phyloP scores from a whole-genome alignment of 805 yeast species.

The Wickerhamomyces kurtzmanii region DNA sequence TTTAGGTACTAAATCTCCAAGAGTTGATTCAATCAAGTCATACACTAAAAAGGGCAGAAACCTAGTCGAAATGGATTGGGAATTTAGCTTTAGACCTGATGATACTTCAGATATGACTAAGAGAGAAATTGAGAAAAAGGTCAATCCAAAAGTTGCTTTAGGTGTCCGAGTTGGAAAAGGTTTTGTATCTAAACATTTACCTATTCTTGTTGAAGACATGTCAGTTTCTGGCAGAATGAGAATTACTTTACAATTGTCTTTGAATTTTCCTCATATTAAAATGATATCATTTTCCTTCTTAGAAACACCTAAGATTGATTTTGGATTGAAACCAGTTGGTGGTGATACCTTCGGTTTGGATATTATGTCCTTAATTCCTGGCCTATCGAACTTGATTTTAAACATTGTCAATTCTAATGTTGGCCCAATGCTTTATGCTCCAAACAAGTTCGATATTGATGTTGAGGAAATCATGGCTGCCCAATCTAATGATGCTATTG shows the following conservation, averaged over 20 bases:
- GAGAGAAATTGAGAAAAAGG: conserved; percentile 56
- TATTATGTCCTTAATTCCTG: conserved; percentile 78
- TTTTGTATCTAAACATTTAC: conserved; percentile 63
- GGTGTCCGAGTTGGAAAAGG: conserved; percentile 80
- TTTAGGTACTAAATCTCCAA: conserved; percentile 73
- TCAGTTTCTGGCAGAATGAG: conserved; percentile 63
- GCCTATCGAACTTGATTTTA: conserved; percentile 64
- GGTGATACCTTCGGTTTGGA: conserved; percentile 85
- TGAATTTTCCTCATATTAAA: conserved; percentile 71
- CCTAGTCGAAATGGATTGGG: conserved; percentile 77
- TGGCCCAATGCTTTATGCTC: conserved; percentile 76
- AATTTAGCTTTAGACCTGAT: conserved; percentile 70
- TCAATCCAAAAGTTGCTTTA: conserved; percentile 73
- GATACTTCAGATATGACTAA: conserved; percentile 81
- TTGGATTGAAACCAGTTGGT: conserved; percentile 77
- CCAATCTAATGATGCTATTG: conserved; percentile 57
- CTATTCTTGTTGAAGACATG: conserved; percentile 77
- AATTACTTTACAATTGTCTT: conserved; percentile 49
- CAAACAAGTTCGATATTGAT: conserved; percentile 68
- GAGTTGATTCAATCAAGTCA: conserved; percentile 61
- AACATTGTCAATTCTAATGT: conserved; percentile 57
- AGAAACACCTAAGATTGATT: conserved; percentile 73
- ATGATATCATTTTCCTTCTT: conserved; percentile 61
- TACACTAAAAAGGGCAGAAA: conserved; percentile 61
- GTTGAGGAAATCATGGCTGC: conserved; percentile 63